Evolutionary conservation across 345 rosid genomes (phyloP).

Genomic region (Trapa bicornis): DNA sequence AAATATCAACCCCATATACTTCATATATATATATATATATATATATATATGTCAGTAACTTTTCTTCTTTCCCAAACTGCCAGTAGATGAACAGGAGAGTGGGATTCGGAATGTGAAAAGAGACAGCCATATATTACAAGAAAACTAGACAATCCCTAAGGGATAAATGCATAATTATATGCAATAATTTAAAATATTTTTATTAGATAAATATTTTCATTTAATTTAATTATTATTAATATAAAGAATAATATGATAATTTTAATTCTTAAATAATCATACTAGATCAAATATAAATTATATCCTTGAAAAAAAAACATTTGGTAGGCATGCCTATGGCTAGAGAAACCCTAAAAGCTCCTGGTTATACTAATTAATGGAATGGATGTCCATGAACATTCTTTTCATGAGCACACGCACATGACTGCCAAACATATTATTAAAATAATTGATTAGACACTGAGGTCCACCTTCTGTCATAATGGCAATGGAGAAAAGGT

Average conservation of each 20-base stretch:
- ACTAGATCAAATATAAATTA: too few relatives aligned
- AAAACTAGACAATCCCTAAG: background rate
- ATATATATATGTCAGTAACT: too few relatives aligned
- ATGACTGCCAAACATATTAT: background rate
- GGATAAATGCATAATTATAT: background rate
- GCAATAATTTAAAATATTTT: too few relatives aligned
- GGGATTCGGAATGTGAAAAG: background rate
- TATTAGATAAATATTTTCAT: background rate
- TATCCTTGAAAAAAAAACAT: background rate
- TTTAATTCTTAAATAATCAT: too few relatives aligned
- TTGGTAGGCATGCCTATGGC: background rate
- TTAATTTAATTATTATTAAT: too few relatives aligned
- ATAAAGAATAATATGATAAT: too few relatives aligned
- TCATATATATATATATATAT: too few relatives aligned
- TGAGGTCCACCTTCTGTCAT: slow-evolving; percentile 1
- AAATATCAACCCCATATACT: too few relatives aligned
- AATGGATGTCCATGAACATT: background rate
- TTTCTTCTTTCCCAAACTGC: too few relatives aligned
- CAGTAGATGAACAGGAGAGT: background rate
- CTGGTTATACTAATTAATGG: background rate
- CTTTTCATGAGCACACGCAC: background rate
- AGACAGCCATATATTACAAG: background rate
- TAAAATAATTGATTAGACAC: background rate
- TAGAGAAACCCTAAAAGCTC: background rate
- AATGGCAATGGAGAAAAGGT: background rate